Percentiles rank a stretch among this genome's conserved stretches.
Conservation (phyloP, 352 stramenopile species). For the Phytophthora sansomeana region DNA sequence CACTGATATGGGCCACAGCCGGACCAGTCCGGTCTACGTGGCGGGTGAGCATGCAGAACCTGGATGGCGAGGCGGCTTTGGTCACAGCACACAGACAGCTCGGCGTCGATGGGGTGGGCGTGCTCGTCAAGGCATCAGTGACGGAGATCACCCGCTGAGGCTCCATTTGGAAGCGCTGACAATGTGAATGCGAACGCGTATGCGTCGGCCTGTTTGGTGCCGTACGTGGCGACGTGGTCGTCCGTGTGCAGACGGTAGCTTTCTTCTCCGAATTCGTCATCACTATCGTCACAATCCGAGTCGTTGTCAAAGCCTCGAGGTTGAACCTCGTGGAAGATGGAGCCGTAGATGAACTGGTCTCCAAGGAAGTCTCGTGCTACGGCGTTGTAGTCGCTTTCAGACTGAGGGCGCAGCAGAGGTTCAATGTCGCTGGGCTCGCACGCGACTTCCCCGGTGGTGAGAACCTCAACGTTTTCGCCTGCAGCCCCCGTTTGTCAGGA, state of each 20-base stretch:
- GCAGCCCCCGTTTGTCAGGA: conserved; percentile 23
- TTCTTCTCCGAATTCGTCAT: conserved; percentile 1
- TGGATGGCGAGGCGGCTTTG: too few species aligned
- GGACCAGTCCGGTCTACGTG: too few species aligned
- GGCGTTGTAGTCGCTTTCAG: conserved; percentile 47
- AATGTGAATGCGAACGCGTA: too few species aligned
- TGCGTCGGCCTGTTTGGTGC: too few species aligned
- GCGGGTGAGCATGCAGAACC: too few species aligned
- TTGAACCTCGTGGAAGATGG: conserved; percentile 50
- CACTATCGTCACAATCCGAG: conserved; percentile 8
- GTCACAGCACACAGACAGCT: too few species aligned
- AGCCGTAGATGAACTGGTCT: conserved; percentile 64
- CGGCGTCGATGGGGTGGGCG: too few species aligned
- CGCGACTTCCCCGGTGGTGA: conserved; percentile 44
- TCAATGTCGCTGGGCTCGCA: conserved; percentile 43
- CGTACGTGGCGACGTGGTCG: conserved; percentile 42
- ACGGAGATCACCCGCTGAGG: too few species aligned
- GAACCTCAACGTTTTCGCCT: conserved; percentile 39
- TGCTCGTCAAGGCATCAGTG: too few species aligned
- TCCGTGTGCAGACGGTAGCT: conserved; percentile 17
- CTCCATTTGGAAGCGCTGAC: too few species aligned
- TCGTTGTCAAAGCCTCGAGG: conserved; percentile 22
- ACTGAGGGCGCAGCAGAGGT: conserved; percentile 30
- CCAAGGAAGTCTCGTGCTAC: conserved; percentile 33
- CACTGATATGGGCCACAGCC: too few species aligned